phyloP scores from a whole-genome alignment of 129 eudicot genomes.

The Flaveria ramosissima region DNA sequence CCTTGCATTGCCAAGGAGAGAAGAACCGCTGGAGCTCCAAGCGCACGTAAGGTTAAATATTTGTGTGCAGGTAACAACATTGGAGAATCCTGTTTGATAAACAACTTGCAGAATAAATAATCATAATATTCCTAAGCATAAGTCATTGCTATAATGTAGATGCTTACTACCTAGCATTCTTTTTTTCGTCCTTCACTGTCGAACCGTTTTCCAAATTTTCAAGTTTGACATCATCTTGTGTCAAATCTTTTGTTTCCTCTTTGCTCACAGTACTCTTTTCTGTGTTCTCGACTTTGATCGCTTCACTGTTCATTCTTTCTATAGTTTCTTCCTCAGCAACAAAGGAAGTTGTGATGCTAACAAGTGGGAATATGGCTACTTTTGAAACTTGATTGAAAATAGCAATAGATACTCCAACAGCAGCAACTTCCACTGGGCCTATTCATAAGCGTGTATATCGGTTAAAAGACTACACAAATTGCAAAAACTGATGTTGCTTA shows the following conservation, averaged over 20 bases:
- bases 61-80: conserved; percentile 69
- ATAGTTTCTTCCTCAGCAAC: conserved; percentile 92
- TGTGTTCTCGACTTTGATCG: conserved; percentile 11
- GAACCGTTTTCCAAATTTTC: conserved; percentile 43
- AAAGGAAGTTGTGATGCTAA: conserved; percentile 86
- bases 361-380: conserved; percentile 88
- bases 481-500: background rate
- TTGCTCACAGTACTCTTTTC: background rate
- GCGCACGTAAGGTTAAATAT: conserved; percentile 71
- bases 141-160: background rate
- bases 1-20: conserved; percentile 98
- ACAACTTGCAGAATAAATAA: background rate
- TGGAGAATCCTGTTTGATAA: conserved; percentile 57
- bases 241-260: conserved; percentile 23
- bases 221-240: conserved; percentile 32
- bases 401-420: conserved; percentile 87
- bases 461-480: background rate
- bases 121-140: background rate
- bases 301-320: conserved; percentile 38
- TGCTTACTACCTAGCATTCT: conserved; percentile 69
- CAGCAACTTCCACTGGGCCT: conserved; percentile 89
- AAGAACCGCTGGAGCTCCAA: conserved; percentile 95
- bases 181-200: conserved; percentile 1
- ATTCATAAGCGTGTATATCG: background rate
- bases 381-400: conserved; percentile 91